Evolutionary conservation across 345 rosid genomes (phyloP).

Genomic region (Hevea brasiliensis): DNA sequence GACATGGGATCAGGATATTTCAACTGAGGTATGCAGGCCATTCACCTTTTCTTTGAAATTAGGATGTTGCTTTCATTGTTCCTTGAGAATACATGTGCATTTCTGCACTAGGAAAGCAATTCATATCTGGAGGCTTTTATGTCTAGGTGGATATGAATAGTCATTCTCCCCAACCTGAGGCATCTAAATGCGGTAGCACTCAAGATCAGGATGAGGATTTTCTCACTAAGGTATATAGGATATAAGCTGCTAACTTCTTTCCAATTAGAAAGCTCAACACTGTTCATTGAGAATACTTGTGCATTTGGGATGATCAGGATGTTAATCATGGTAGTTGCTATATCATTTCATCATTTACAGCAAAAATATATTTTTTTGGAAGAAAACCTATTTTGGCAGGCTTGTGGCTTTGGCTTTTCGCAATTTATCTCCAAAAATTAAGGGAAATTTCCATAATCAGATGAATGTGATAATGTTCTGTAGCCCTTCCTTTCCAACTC

Average conservation of each 20-base stretch:
- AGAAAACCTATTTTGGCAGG: too few species aligned
- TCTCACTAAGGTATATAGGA: neutral
- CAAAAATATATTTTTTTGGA: too few species aligned
- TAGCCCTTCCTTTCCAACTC: neutral
- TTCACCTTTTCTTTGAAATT: neutral
- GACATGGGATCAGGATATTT: conserved; percentile 18
- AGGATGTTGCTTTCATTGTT: too few species aligned
- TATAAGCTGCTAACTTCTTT: neutral
- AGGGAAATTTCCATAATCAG: neutral
- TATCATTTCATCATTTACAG: neutral
- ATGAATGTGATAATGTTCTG: neutral
- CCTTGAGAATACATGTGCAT: too few species aligned
- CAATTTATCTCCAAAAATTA: neutral
- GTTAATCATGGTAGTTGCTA: neutral
- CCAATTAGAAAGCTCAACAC: neutral
- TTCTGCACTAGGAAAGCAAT: too few species aligned
- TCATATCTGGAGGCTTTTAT: neutral
- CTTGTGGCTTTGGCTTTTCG: neutral
- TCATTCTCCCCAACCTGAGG: neutral
- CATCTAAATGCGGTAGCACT: neutral
- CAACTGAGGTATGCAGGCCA: conserved; percentile 17
- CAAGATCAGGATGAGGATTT: conserved; percentile 1
- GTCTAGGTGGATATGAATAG: neutral
- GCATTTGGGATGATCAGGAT: neutral
- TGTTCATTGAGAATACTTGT: neutral